Percentiles rank a stretch among this genome's conserved stretches.
Conservation (phyloP, 1,284 basidiomycete genomes). For the Pascua sp. region DNA sequence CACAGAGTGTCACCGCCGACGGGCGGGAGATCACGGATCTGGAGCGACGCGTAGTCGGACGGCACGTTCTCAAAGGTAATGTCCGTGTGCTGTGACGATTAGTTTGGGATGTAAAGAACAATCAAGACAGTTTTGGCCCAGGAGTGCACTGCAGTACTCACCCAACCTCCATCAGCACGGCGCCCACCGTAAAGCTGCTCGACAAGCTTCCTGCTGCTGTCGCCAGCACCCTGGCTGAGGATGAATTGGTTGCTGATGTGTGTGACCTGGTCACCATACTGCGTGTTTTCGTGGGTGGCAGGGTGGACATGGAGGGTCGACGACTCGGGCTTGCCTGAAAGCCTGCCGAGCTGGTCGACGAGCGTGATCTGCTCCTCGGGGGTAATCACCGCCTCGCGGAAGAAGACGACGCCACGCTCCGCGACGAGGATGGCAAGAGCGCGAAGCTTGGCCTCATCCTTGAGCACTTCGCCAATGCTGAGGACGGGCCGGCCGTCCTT, state of each 20-base stretch:
- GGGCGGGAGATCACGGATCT: slow-evolving; percentile 58
- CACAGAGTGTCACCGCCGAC: slow-evolving; percentile 52
- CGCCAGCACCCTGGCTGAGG: slow-evolving; percentile 32
- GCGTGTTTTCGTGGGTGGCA: slow-evolving; percentile 53
- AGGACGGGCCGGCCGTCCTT: slow-evolving; percentile 26
- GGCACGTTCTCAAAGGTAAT: slow-evolving; percentile 67
- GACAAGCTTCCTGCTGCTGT: no score
- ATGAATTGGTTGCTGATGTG: slow-evolving; percentile 52
- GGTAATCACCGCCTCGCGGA: slow-evolving; percentile 57
- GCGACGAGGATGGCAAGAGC: slow-evolving; percentile 51
- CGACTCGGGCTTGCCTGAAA: slow-evolving; percentile 59
- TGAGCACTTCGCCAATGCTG: slow-evolving; percentile 27
- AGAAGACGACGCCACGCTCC: slow-evolving; percentile 68
- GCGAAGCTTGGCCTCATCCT: slow-evolving; percentile 24
- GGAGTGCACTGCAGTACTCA: no score
- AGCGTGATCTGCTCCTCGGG: slow-evolving; percentile 53
- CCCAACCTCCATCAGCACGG: no score
- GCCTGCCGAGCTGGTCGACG: slow-evolving; percentile 54
- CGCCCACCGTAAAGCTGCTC: no score
- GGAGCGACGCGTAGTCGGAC: slow-evolving; percentile 60
- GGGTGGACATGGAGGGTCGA: slow-evolving; percentile 63
- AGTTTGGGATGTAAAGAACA: no score
- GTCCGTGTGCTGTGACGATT: slow-evolving; percentile 49
- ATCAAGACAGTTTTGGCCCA: no score
- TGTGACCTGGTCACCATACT: slow-evolving; percentile 53